These are phyloP conservation scores for Suillus americanus DNA, from an alignment of 768 basidiomycete species.

Conservation along the genomic window DNA sequence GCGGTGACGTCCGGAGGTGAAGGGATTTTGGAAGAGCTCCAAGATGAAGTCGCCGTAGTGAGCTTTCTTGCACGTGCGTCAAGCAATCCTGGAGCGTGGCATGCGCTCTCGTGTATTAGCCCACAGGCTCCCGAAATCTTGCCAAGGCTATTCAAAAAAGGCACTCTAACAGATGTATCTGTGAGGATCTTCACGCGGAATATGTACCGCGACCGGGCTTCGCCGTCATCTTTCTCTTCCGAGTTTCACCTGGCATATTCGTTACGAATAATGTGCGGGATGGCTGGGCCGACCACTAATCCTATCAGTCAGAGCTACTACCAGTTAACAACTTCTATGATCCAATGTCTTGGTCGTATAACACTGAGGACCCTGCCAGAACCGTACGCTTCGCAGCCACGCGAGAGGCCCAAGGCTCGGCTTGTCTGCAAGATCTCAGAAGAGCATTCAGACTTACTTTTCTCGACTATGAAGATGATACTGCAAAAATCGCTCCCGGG, in stretches of 20 bases:
- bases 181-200: constrained; percentile 32
- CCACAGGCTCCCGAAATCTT: not conserved
- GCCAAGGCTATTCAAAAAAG: not conserved
- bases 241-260: not conserved
- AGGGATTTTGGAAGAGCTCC: not conserved
- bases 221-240: not conserved
- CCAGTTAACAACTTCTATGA: not conserved
- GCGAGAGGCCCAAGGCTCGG: constrained; percentile 6
- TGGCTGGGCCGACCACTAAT: not conserved
- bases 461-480: constrained; percentile 5
- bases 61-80: not conserved
- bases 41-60: constrained; percentile 1
- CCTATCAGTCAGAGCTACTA: not conserved
- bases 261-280: not conserved
- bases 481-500: not conserved
- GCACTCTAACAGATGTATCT: not conserved
- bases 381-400: not conserved
- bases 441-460: constrained; percentile 4
- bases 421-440: constrained; percentile 5
- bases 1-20: not conserved
- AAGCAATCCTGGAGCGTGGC: not conserved
- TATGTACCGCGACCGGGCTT: constrained; percentile 23
- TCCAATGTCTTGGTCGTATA: not conserved
- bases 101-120: not conserved
- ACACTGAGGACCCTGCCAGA: constrained; percentile 1